Conservation (phyloP, 306 rosid species). For the Fragaria nilgerrensis region DNA sequence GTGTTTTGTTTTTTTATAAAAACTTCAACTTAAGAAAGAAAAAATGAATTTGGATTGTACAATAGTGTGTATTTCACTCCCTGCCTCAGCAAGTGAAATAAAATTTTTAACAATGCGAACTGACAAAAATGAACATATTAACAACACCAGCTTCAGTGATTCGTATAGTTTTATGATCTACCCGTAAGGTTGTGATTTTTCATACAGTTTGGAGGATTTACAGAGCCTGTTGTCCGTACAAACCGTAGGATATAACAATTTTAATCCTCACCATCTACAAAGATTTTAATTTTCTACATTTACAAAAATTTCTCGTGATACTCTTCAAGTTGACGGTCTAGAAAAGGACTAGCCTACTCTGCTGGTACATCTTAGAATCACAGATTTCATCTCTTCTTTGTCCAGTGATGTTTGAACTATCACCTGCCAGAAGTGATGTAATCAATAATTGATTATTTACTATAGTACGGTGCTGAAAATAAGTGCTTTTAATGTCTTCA, state of each 20-base stretch:
- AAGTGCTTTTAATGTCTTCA: background rate
- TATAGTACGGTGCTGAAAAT: background rate
- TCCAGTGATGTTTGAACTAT: conserved; percentile 72
- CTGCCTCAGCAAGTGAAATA: no score
- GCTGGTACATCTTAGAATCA: conserved; percentile 60
- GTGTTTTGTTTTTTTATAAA: no score
- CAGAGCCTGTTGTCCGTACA: conserved; percentile 10
- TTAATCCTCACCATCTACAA: background rate
- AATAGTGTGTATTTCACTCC: no score
- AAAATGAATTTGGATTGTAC: no score
- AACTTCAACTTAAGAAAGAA: no score
- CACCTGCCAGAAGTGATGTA: conserved; percentile 49
- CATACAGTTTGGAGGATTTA: conserved; percentile 16
- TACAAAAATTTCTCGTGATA: background rate
- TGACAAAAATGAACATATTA: no score
- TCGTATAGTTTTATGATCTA: background rate
- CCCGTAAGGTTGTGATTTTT: background rate
- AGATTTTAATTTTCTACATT: background rate
- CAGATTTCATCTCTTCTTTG: conserved; percentile 73
- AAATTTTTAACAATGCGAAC: no score
- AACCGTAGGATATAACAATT: conserved; percentile 7
- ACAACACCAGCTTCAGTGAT: background rate
- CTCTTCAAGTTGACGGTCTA: conserved; percentile 11
- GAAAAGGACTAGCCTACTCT: conserved; percentile 54
- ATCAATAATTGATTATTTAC: background rate